Percentiles rank a stretch among this genome's conserved stretches.
Conservation (phyloP, 768 basidiomycete genomes). For the Infundibulicybe gibba region DNA sequence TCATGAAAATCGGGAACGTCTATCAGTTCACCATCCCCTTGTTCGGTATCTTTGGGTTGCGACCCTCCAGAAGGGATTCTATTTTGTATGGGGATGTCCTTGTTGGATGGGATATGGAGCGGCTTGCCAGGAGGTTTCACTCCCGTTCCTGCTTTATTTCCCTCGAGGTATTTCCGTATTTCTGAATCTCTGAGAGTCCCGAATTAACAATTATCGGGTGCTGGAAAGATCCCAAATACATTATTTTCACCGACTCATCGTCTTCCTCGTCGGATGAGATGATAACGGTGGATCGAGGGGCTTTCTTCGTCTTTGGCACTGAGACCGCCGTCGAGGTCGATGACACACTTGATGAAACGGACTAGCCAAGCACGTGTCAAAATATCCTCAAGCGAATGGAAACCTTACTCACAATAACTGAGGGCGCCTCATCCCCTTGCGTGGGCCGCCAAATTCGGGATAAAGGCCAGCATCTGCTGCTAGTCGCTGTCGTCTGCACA, state of each 20-base stretch:
- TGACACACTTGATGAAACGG: constrained; percentile 19
- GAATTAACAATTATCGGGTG: neutral
- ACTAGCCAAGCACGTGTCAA: constrained; percentile 14
- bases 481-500: constrained; percentile 10
- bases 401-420: constrained; percentile 22
- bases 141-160: constrained; percentile 1
- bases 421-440: constrained; percentile 13
- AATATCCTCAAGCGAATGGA: neutral
- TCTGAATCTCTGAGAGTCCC: neutral
- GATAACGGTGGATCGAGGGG: constrained; percentile 19
- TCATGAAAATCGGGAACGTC: constrained; percentile 21
- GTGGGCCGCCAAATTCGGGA: constrained; percentile 24
- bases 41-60: constrained; percentile 1
- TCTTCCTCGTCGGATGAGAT: constrained; percentile 34
- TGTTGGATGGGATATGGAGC: constrained; percentile 33
- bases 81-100: constrained; percentile 13
- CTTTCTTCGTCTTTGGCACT: neutral
- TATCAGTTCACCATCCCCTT: constrained; percentile 26
- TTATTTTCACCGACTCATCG: constrained; percentile 12
- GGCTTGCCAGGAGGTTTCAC: constrained; percentile 15
- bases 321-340: constrained; percentile 9
- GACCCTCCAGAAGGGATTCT: constrained; percentile 1
- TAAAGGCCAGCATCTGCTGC: constrained; percentile 23
- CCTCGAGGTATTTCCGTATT: constrained; percentile 7
- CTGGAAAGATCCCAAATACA: constrained; percentile 1